A percentile compares a stretch with the other conserved stretches of the same genome.
These are phyloP conservation scores for Monascus purpureus DNA, from an alignment of 495 filamentous ascomycete species.

Conservation along the genomic window DNA sequence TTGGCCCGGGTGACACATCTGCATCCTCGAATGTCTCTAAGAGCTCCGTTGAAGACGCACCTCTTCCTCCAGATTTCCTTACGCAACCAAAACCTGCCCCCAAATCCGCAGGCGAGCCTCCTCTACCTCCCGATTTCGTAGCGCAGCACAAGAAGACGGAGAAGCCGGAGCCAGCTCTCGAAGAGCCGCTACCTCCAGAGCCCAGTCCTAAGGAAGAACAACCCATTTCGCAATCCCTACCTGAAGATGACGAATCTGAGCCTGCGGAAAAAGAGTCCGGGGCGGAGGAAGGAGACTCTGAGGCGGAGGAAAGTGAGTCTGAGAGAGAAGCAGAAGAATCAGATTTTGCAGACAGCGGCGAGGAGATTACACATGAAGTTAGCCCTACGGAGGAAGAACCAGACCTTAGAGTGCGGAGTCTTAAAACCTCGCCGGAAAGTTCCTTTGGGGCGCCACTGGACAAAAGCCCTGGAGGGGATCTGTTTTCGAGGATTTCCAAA, in stretches of 20 bases:
- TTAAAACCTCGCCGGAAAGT: slow-evolving; percentile 47
- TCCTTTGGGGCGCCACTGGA: slow-evolving; percentile 42
- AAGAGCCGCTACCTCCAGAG: slow-evolving; percentile 24
- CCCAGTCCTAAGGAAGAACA: neutral
- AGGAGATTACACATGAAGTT: slow-evolving; percentile 40
- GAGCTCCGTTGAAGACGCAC: slow-evolving; percentile 31
- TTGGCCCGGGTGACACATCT: slow-evolving; percentile 52
- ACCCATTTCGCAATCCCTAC: slow-evolving; percentile 13
- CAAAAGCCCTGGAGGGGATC: slow-evolving; percentile 22
- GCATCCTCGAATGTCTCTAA: slow-evolving; percentile 46
- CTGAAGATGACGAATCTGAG: slow-evolving; percentile 9
- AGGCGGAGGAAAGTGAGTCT: slow-evolving; percentile 12
- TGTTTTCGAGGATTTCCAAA: slow-evolving; percentile 26
- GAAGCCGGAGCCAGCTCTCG: slow-evolving; percentile 5
- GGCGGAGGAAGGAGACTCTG: slow-evolving; percentile 13
- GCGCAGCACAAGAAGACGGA: slow-evolving; percentile 12
- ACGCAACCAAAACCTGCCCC: slow-evolving; percentile 4
- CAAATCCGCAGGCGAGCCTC: slow-evolving; percentile 17
- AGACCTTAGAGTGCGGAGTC: slow-evolving; percentile 29
- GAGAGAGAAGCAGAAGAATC: slow-evolving; percentile 20
- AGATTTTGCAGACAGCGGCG: slow-evolving; percentile 11
- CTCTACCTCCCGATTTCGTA: slow-evolving; percentile 47
- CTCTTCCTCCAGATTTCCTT: slow-evolving; percentile 22
- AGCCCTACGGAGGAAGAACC: slow-evolving; percentile 34
- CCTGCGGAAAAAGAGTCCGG: slow-evolving; percentile 18